Base-by-base conservation (phyloP, 2,329 filamentous ascomycete genomes). In the Diatrype stigma region DNA sequence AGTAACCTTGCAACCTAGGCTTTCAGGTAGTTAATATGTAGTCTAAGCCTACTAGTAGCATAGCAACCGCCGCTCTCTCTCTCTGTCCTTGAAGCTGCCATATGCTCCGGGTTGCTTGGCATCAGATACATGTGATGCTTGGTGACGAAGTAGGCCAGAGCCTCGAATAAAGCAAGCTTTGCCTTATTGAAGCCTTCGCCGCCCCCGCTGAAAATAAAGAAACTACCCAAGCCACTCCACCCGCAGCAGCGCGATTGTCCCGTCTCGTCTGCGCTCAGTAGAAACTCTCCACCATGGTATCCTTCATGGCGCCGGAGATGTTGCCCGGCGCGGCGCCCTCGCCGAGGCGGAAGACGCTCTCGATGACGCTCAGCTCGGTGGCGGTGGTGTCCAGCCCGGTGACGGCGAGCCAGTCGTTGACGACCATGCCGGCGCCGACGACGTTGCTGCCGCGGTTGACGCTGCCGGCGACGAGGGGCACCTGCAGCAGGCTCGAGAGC, bases 281-380 rank as follows among this genome's bases (percentile, higher is more conserved):
- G 77, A 97, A 99, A 64, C 90, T 96, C 79, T 99, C 94, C 56
- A 99, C 94, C 84, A 99, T 96, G 59, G 91, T 94, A 71, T 97
- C 93, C 82, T 96, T 97, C 78, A 96, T 86, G 61, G 76, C 85
- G 48, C 85, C 88, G 70, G 89, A 89, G 75, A 93, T 90, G 63
- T 82, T 85, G 65, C 84, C 84, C 47, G 90, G 86, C 6, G 83
- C 90, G 60, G 85, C 80, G 49, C 90, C 91, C 77, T 97, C 93
- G 57, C 92, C 92, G 45, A 99, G 78, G 64, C 91, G 84, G 79
- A 99, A 99, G 58, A 99, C 92, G 63, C 86, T 92, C 80, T 99
- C 94, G 51, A 99, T 83, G 52, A 99, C 94, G 67, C 90, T 96
- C 64, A 99, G 77, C 76, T 99, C 94, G 1, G 94, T 97, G n/a